Evolutionary conservation across 1,284 basidiomycete genomes (phyloP).

Genomic region (Cryptococcus sp.): DNA sequence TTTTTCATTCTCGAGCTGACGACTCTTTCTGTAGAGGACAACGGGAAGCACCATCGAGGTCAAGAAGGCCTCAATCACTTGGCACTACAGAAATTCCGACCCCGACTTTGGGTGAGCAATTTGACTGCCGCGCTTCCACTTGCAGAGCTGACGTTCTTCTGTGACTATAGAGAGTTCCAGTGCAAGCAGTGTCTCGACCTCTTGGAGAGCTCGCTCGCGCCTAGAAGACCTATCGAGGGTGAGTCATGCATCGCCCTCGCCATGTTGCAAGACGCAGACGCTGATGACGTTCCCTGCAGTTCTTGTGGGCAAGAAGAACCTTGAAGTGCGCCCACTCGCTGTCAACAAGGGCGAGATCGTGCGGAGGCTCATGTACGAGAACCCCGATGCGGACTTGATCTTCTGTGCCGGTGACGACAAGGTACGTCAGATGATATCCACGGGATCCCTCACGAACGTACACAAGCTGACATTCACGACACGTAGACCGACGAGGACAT

Average conservation of each 20-base stretch:
- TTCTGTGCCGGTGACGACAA: conserved; percentile 99
- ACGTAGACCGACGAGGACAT: conserved; percentile 89
- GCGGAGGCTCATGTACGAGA: conserved; percentile 83
- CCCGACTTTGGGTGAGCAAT: conserved; percentile 59
- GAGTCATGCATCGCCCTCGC: conserved; percentile 31
- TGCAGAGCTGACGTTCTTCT: conserved; percentile 27
- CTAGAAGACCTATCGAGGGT: conserved; percentile 85
- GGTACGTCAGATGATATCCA: conserved; percentile 58
- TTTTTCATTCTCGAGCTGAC: conserved; percentile 1
- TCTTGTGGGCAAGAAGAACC: conserved; percentile 94
- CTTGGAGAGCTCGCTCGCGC: conserved; percentile 84
- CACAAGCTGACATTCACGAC: neutral
- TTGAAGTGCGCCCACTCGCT: conserved; percentile 90
- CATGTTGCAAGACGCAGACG: neutral
- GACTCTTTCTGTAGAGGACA: conserved; percentile 59
- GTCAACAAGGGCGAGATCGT: conserved; percentile 99
- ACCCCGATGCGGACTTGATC: conserved; percentile 90
- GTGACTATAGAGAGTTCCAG: conserved; percentile 70
- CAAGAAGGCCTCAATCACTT: conserved; percentile 96
- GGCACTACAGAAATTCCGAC: conserved; percentile 80
- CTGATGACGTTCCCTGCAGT: conserved; percentile 53
- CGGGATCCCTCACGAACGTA: too few relatives aligned
- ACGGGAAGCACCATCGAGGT: conserved; percentile 93
- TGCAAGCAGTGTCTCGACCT: conserved; percentile 95
- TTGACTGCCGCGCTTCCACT: neutral